Evolutionary conservation across 257 asterid species (phyloP).

Genomic region (Nicotiana sylvestris): DNA sequence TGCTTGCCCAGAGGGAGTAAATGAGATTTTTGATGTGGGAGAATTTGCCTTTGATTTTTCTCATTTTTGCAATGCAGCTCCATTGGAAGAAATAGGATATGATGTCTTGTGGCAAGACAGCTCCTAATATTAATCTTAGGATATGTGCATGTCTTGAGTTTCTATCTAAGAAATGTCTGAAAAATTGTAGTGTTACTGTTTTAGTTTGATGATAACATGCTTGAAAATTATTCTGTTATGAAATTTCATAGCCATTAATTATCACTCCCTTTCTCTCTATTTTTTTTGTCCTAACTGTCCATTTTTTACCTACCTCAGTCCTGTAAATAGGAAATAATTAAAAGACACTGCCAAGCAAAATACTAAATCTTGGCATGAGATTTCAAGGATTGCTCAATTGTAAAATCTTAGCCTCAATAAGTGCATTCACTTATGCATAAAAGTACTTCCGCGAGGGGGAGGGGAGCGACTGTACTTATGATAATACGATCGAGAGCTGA

Average conservation of each 20-base stretch:
- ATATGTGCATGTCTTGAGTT: background rate
- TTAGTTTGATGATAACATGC: background rate
- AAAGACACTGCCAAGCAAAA: too few relatives aligned
- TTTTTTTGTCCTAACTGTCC: background rate
- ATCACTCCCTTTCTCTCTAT: background rate
- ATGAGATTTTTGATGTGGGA: constrained; percentile 1
- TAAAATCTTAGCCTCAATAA: too few relatives aligned
- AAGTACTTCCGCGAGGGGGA: too few relatives aligned
- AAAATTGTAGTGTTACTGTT: background rate
- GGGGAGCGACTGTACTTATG: too few relatives aligned
- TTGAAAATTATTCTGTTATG: background rate
- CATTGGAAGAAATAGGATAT: constrained; percentile 6
- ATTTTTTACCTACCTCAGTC: too few relatives aligned
- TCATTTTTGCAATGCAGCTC: background rate
- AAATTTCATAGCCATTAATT: background rate
- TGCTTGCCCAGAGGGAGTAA: background rate
- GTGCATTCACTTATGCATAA: too few relatives aligned
- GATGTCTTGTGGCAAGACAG: constrained; percentile 10
- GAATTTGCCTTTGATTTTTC: background rate
- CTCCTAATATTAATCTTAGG: background rate
- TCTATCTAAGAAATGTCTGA: background rate
- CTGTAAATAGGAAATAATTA: too few relatives aligned
- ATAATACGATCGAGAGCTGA: too few relatives aligned
- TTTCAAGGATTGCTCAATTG: background rate
- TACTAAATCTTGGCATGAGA: too few relatives aligned